Base-by-base conservation (phyloP, 2,329 filamentous ascomycete genomes). In the Gyromitra esculenta region DNA sequence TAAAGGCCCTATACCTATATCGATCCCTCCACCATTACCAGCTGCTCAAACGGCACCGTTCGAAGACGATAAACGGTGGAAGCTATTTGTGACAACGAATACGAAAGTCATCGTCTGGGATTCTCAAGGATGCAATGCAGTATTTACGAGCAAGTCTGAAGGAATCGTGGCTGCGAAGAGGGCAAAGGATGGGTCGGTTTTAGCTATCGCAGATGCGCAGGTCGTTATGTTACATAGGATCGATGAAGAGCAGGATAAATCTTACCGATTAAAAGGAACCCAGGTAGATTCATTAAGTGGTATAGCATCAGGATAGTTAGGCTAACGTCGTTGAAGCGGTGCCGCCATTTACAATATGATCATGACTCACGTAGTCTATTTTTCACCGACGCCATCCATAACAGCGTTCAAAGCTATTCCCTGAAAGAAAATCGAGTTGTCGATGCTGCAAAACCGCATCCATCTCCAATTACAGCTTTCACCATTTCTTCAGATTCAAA, bases 401-500 rank as follows among this genome's bases (percentile, higher is more conserved):
- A 81, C 52, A 79, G 77, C 18, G 80, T 81, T 60, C 80, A 81
- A 69, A 78, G 79, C 35, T 81, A 81, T 64, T 80, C 77, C 25
- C 68, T 81, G n/a, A 77, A 77, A 45, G 80, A 81, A 18, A 79
- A 80, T 50, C 78, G 79, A 56, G 79, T 81, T 18, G 60, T 69
- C 5, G 80, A 80, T 60, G 78, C 75, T 57, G 77, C 79, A 62
- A 79, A 80, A 41, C 64, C 80, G 1, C 80, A 81, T 66, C 80
- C 80, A 13, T 81, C 80, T 9, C 74, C 79, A 13, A 79, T 81
- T 41, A 79, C 78, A 35, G 54, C 75, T 11, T 81, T 81, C 65
- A 74, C 79, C 11, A 71, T 81, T 50, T 81, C 80, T 8, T 71
- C 72, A 15, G 80, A 81, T 76, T 81, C 80, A 5, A 77, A 79